Conservation (phyloP, 108 stramenopile species). For the Nitzschia inconspicua region DNA sequence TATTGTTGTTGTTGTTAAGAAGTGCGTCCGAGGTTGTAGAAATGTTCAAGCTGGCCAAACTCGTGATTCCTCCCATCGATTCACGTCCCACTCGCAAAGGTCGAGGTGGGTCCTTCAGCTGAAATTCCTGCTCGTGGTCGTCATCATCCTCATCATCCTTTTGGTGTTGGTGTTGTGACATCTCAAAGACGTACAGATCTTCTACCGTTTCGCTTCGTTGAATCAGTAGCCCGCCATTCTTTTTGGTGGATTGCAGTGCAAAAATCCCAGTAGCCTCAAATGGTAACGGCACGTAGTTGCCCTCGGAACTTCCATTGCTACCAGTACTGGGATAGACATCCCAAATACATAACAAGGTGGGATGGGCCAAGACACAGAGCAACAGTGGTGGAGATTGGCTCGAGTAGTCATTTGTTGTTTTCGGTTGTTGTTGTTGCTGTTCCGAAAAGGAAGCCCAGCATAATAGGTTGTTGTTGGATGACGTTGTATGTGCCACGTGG, state of each 20-base stretch:
- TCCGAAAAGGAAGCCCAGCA: conserved; percentile 73
- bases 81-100: conserved; percentile 27
- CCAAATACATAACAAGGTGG: conserved; percentile 51
- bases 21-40: no score
- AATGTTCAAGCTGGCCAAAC: conserved; percentile 11
- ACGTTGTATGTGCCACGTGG: not conserved
- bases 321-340: conserved; percentile 46
- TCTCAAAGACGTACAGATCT: conserved; percentile 27
- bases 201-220: conserved; percentile 41
- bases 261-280: conserved; percentile 62
- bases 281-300: conserved; percentile 59
- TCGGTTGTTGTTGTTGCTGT: conserved; percentile 33
- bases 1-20: conserved; percentile 12
- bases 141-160: not conserved
- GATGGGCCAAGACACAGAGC: conserved; percentile 62
- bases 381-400: no score
- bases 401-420: no score
- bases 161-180: conserved; percentile 2
- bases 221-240: conserved; percentile 51
- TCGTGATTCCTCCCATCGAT: conserved; percentile 3
- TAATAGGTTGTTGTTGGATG: conserved; percentile 19
- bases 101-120: conserved; percentile 50
- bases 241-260: conserved; percentile 22
- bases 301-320: conserved; percentile 36
- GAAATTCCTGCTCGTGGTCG: conserved; percentile 29